A percentile compares a stretch with the other conserved stretches of the same genome.
These are phyloP conservation scores for Nidularia sp. DNA, from an alignment of 768 basidiomycete species.

Conservation along the genomic window DNA sequence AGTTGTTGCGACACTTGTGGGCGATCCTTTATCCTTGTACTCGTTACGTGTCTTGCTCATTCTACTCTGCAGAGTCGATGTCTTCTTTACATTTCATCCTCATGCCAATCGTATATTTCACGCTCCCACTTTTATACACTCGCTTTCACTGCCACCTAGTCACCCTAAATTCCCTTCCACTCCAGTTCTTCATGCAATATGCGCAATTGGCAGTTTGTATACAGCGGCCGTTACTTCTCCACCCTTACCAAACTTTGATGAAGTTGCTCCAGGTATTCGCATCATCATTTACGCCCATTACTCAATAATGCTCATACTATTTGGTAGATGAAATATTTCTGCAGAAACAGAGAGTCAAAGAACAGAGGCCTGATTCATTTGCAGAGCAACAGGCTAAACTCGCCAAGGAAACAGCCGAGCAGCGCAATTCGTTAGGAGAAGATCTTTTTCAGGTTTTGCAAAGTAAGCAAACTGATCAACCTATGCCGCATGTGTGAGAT, in stretches of 20 bases:
- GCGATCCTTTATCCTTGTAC: constrained; percentile 13
- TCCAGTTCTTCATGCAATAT: constrained; percentile 81
- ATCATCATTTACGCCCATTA: background rate
- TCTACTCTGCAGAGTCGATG: constrained; percentile 49
- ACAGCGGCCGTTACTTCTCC: constrained; percentile 63
- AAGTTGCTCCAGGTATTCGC: constrained; percentile 39
- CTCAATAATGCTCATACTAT: constrained; percentile 1
- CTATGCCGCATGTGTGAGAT: no score
- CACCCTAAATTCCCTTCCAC: constrained; percentile 72
- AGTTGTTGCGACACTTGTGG: constrained; percentile 63
- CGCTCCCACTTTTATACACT: constrained; percentile 56
- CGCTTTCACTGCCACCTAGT: constrained; percentile 58
- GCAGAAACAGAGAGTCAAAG: constrained; percentile 37
- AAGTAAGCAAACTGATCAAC: constrained; percentile 29
- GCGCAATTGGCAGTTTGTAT: constrained; percentile 74
- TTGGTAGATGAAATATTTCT: constrained; percentile 51
- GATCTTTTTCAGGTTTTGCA: constrained; percentile 58
- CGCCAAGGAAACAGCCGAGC: constrained; percentile 47
- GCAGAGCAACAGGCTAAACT: constrained; percentile 60
- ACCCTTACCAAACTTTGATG: constrained; percentile 44
- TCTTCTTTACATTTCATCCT: constrained; percentile 77
- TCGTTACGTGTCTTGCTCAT: background rate
- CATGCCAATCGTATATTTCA: constrained; percentile 72
- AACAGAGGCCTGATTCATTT: constrained; percentile 53
- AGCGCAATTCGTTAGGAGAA: constrained; percentile 44